phyloP scores from a whole-genome alignment of 805 yeast genomes.

The Starmerella stigmatis region DNA sequence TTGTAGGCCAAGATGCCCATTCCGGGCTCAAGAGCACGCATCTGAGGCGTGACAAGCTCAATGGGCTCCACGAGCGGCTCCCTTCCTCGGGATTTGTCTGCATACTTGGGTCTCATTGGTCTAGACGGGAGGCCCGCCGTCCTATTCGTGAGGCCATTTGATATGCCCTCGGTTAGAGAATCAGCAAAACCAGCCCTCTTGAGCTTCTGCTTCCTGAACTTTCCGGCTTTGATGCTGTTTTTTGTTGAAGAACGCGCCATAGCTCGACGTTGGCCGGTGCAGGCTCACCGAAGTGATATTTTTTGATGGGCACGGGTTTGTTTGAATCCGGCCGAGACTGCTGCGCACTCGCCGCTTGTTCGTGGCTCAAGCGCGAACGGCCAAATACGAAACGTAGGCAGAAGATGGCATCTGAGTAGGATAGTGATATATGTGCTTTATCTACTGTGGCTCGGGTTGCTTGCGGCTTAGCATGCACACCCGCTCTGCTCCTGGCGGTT shows the following conservation, averaged over 20 bases:
- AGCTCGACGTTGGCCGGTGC: neutral
- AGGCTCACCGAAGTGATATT: neutral
- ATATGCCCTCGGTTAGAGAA: neutral
- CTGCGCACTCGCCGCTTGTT: no score
- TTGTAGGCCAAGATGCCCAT: slow-evolving; percentile 2
- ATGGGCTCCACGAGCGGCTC: neutral
- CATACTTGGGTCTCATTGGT: slow-evolving; percentile 1
- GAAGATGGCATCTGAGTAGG: no score
- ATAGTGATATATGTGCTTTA: no score
- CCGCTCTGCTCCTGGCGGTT: slow-evolving; percentile 21
- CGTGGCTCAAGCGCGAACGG: no score
- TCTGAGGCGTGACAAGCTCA: neutral
- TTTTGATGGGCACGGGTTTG: slow-evolving; percentile 6
- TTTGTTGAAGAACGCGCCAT: slow-evolving; percentile 1
- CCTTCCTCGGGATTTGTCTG: neutral
- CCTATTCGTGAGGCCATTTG: neutral
- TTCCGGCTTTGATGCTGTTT: neutral
- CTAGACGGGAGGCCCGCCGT: neutral
- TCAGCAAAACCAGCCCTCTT: neutral
- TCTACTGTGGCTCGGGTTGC: no score
- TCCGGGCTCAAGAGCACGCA: slow-evolving; percentile 1
- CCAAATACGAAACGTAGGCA: no score
- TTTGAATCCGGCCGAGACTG: no score
- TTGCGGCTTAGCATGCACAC: slow-evolving; percentile 34
- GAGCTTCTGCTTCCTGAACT: neutral